A percentile compares a stretch with the other conserved stretches of the same genome.
Evolutionary conservation across 164 flowering plant species (phyloP).

Genomic region (Nelumbo lutea): DNA sequence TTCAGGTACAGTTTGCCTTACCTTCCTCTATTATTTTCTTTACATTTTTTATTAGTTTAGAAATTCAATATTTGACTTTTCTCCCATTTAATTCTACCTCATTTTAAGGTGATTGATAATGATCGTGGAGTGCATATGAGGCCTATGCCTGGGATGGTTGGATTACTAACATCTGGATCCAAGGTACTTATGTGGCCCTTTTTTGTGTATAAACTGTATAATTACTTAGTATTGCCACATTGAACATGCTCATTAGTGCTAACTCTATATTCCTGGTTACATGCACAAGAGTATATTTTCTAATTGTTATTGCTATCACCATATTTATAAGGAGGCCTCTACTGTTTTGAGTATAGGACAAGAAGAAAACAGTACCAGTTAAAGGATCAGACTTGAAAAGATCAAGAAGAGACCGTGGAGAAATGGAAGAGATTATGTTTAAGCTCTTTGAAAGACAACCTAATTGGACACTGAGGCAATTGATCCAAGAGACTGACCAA

Average conservation of each 20-base stretch:
- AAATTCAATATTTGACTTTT: neutral
- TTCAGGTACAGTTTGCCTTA: conserved; percentile 39
- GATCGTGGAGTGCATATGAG: conserved; percentile 53
- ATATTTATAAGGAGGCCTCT: neutral
- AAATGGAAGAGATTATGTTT: conserved; percentile 1
- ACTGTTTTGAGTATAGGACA: neutral
- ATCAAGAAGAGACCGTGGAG: neutral
- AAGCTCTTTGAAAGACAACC: conserved; percentile 3
- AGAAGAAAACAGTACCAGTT: neutral
- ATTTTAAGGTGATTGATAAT: conserved; percentile 51
- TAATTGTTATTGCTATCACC: neutral
- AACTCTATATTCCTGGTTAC: neutral
- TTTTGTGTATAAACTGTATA: no score
- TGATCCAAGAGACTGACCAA: neutral
- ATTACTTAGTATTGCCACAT: no score
- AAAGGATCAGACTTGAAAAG: neutral
- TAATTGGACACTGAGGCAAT: conserved; percentile 1
- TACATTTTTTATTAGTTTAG: neutral
- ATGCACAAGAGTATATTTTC: neutral
- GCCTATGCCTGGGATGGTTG: conserved; percentile 59
- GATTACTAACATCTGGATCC: conserved; percentile 17
- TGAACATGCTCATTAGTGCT: neutral
- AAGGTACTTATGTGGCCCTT: conserved; percentile 21
- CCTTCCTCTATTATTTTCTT: neutral
- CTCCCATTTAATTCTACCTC: neutral